These are phyloP conservation scores for Microthlaspi erraticum DNA, from an alignment of 345 rosid genomes.

Conservation along the genomic window DNA sequence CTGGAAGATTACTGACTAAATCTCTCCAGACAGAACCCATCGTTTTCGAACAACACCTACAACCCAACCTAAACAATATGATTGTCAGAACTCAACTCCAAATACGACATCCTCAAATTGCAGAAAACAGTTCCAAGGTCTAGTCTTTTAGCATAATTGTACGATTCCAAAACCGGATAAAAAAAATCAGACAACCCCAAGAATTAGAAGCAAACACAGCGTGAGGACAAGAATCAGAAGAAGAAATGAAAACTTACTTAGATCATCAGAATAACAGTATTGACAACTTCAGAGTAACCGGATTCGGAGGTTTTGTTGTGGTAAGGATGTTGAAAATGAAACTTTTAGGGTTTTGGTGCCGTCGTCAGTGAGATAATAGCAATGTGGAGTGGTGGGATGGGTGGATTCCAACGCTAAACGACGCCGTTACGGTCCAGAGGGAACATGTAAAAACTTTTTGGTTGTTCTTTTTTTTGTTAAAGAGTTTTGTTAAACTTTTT, in stretches of 20 bases:
- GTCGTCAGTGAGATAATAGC: slow-evolving; percentile 1
- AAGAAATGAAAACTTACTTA: slow-evolving; percentile 24
- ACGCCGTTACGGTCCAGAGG: neutral
- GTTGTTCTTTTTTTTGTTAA: too few species aligned
- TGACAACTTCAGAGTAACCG: neutral
- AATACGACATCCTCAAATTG: neutral
- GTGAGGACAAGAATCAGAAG: neutral
- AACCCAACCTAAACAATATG: slow-evolving; percentile 9
- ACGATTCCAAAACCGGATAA: neutral
- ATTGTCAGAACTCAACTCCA: neutral
- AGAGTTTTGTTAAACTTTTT: too few species aligned
- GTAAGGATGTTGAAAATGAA: slow-evolving; percentile 7
- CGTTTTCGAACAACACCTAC: neutral
- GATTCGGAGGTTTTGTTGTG: slow-evolving; percentile 1
- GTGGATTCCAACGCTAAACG: slow-evolving; percentile 22
- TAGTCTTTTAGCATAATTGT: slow-evolving; percentile 13
- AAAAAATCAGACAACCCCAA: neutral
- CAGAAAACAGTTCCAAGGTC: slow-evolving; percentile 10
- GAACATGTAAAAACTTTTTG: too few species aligned
- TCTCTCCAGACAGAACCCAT: slow-evolving; percentile 16
- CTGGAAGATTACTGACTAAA: slow-evolving; percentile 25
- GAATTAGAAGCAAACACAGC: neutral
- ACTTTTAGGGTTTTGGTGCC: slow-evolving; percentile 29
- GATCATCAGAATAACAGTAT: neutral
- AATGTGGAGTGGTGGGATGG: slow-evolving; percentile 22